A percentile compares a stretch with the other conserved stretches of the same genome.
Conservation (phyloP, 345 rosid genomes). For the Draba incana region DNA sequence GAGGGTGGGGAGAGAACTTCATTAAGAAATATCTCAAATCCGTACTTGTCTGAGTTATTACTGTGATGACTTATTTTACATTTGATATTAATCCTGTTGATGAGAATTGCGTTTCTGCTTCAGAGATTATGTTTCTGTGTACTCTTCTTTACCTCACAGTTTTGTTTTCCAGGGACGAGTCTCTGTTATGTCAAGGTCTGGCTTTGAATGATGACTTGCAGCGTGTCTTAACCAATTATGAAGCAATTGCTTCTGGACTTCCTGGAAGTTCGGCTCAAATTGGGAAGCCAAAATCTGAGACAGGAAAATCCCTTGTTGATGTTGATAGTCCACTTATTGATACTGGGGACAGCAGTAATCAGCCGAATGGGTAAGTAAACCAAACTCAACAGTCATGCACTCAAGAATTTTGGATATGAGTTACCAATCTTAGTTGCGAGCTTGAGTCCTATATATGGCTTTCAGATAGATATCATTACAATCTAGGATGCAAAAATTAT, state of each 20-base stretch:
- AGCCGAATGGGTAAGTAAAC: conserved; percentile 44
- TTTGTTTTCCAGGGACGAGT: conserved; percentile 77
- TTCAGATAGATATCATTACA: conserved; percentile 7
- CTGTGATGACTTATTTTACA: conserved; percentile 6
- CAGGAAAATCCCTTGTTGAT: conserved; percentile 59
- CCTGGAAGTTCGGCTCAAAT: conserved; percentile 54
- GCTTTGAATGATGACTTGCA: conserved; percentile 97
- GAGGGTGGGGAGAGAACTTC: not conserved
- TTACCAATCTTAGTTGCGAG: conserved; percentile 14
- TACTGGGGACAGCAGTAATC: conserved; percentile 63
- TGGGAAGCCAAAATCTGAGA: conserved; percentile 58
- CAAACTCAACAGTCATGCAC: conserved; percentile 25
- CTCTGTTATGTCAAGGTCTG: conserved; percentile 87
- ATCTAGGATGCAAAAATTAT: conserved; percentile 16
- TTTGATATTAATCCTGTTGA: conserved; percentile 6
- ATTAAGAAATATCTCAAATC: conserved; percentile 10
- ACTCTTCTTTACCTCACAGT: conserved; percentile 16
- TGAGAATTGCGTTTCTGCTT: conserved; percentile 13
- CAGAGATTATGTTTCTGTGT: conserved; percentile 17
- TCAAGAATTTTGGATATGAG: not conserved
- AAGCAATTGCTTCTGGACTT: conserved; percentile 66
- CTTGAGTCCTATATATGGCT: conserved; percentile 5
- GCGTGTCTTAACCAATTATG: conserved; percentile 86
- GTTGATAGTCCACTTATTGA: conserved; percentile 75
- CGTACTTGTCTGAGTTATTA: conserved; percentile 8